phyloP scores from a whole-genome alignment of 371 early-diverging fungal species.

The Entomophthora muscae region DNA sequence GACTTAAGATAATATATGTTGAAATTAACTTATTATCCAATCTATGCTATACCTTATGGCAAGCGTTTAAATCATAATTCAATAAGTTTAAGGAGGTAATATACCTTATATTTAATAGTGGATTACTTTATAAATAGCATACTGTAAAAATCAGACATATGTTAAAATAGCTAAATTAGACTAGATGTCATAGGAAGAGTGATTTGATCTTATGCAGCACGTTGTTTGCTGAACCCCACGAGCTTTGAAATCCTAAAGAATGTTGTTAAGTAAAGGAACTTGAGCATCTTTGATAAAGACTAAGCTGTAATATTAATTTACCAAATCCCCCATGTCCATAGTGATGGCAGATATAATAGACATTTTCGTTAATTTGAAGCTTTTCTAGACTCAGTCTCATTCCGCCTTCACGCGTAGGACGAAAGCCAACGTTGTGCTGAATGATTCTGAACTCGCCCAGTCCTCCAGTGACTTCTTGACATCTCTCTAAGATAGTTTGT shows the following conservation, averaged over 20 bases:
- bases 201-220: not conserved
- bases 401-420: conserved; percentile 51
- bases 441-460: conserved; percentile 33
- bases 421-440: conserved; percentile 42
- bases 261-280: not conserved
- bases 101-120: no score
- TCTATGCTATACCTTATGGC: no score
- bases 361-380: conserved; percentile 12
- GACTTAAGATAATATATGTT: no score
- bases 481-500: conserved; percentile 24
- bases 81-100: no score
- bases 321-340: conserved; percentile 72
- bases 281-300: not conserved
- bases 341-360: conserved; percentile 39
- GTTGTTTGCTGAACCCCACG: conserved; percentile 44
- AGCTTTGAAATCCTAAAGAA: conserved; percentile 37
- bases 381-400: conserved; percentile 40
- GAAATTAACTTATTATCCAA: no score
- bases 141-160: not conserved
- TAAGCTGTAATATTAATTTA: conserved; percentile 10
- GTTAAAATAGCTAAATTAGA: no score
- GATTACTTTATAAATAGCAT: no score
- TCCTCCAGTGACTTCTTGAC: conserved; percentile 22
- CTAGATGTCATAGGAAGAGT: no score
- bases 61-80: no score